Base-by-base conservation (phyloP, 169 alveolate genomes). In the Besnoitia besnoiti region DNA sequence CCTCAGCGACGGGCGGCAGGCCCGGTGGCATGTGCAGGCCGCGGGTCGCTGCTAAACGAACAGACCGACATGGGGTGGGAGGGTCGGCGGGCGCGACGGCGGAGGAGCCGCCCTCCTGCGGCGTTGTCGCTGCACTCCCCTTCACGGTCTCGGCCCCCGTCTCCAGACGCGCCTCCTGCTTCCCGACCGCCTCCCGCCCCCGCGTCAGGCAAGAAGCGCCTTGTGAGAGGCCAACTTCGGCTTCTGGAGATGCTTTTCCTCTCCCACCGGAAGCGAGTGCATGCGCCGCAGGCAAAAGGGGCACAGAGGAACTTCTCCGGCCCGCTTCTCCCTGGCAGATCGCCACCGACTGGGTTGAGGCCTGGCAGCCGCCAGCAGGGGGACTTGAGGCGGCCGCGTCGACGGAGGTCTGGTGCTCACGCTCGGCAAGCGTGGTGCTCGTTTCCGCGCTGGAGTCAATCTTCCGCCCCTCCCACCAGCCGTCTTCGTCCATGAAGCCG, bases 401-500 rank as follows among this genome's bases (percentile, higher is more conserved):
- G n/a, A n/a, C n/a, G n/a, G n/a, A n/a, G n/a, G n/a, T n/a, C n/a
- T n/a, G n/a, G n/a, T n/a, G n/a, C n/a, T n/a, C n/a, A n/a, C n/a
- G n/a, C n/a, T n/a, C n/a, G n/a, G n/a, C n/a, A n/a, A n/a, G 67
- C 67, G 12, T 19, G 67, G n/a, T 16, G 67, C n/a, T 5, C 4
- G 12, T 7, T 10, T 30, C 59, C 59, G 55, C 59, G 5, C n/a
- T 35, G 59, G 59, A 0, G 0, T 0, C 24, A 42, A 77, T 77
- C 44, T 77, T 39, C 44, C 87, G 55, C 37, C 87, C 59, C 24
- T 19, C 55, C 87, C 87, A 37, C 61, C 87, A 39, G 3, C 40
- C 87, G 44, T 39, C 30, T 7, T 75, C 85, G 37, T 77, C 87
- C 87, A 37, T 42, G 37, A 77, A 30, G 24, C 67, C 91, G 59